Conservation (phyloP, 768 basidiomycete genomes). For the Lactarius sanguifluus region DNA sequence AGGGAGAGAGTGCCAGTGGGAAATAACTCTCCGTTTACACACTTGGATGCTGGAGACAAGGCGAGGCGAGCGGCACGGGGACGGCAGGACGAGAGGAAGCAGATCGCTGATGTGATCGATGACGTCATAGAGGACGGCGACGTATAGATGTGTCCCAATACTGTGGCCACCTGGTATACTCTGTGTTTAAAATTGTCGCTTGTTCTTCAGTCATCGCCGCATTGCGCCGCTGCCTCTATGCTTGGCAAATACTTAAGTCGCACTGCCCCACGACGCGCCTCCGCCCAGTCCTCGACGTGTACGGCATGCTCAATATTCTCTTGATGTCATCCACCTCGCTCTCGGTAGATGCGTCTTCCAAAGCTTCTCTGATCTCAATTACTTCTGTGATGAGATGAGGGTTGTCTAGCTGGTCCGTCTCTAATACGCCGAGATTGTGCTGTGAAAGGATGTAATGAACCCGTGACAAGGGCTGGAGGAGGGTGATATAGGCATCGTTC, state of each 20-base stretch:
- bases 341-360: slow-evolving; percentile 60
- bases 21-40: no score
- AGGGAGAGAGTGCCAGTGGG: no score
- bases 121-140: no score
- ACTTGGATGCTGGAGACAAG: no score
- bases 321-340: slow-evolving; percentile 52
- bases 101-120: no score
- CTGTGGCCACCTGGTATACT: no score
- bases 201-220: not conserved
- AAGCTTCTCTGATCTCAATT: slow-evolving; percentile 73
- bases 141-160: no score
- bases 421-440: slow-evolving; percentile 57
- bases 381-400: slow-evolving; percentile 69
- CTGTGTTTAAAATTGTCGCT: no score
- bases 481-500: slow-evolving; percentile 79
- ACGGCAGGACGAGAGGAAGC: no score
- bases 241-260: slow-evolving; percentile 73
- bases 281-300: slow-evolving; percentile 51
- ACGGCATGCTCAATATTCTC: slow-evolving; percentile 50
- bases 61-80: no score
- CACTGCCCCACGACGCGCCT: slow-evolving; percentile 58
- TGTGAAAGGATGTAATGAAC: slow-evolving; percentile 77
- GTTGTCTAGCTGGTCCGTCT: slow-evolving; percentile 73
- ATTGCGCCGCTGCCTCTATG: slow-evolving; percentile 53
- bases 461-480: slow-evolving; percentile 69